A percentile compares a stretch with the other conserved stretches of the same genome.
Conservation (phyloP, 257 asterid species). For the Penstemon davidsonii region DNA sequence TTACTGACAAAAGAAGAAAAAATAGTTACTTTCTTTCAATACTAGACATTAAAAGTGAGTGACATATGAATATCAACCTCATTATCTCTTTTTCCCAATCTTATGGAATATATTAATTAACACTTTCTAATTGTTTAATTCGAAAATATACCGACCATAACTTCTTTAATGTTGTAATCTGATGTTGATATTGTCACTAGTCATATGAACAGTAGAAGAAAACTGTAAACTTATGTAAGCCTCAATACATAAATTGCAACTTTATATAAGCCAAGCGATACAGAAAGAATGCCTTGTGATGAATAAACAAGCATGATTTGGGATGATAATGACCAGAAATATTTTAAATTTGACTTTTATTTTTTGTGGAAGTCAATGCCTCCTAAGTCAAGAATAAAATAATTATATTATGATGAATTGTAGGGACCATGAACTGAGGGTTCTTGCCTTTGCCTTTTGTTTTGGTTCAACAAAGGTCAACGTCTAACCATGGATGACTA, state of each 20-base stretch:
- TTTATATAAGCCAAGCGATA: no score
- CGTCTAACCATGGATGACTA: slow-evolving; percentile 20
- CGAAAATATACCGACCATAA: not conserved
- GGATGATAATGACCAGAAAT: slow-evolving; percentile 32
- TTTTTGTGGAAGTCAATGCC: slow-evolving; percentile 1
- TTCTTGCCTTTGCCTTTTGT: slow-evolving; percentile 17
- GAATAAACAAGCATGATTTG: slow-evolving; percentile 27
- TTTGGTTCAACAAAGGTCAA: slow-evolving; percentile 27
- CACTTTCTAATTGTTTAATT: not conserved
- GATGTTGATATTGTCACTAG: not conserved
- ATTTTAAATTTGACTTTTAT: slow-evolving; percentile 31
- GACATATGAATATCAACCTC: no score
- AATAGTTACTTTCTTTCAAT: no score
- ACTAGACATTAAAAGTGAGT: no score
- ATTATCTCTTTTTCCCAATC: no score
- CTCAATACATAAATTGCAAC: not conserved
- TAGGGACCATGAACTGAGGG: slow-evolving; percentile 35
- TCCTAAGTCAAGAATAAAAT: slow-evolving; percentile 26
- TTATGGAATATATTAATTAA: no score
- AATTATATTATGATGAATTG: slow-evolving; percentile 23
- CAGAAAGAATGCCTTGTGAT: no score
- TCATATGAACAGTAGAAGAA: not conserved
- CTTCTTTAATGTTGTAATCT: not conserved
- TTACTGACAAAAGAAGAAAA: no score
- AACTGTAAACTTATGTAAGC: slow-evolving; percentile 10